phyloP scores from a whole-genome alignment of 106 monocot genomes.

The Dendrobium catenatum region DNA sequence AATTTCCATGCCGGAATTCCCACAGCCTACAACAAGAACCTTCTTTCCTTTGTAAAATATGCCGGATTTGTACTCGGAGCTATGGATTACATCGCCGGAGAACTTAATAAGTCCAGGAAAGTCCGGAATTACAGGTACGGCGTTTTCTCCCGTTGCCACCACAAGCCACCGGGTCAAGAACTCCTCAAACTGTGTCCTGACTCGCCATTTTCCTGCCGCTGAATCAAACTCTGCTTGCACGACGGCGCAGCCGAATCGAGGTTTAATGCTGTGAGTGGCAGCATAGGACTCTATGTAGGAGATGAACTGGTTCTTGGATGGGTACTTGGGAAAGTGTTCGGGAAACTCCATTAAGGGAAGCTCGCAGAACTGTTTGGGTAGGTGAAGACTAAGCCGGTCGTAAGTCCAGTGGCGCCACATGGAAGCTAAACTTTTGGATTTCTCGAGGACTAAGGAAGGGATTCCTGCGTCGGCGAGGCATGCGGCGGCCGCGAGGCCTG shows the following conservation, averaged over 20 bases:
- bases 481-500: constrained; percentile 86
- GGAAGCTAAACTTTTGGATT: constrained; percentile 59
- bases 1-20: constrained; percentile 96
- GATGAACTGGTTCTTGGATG: constrained; percentile 80
- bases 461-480: constrained; percentile 51
- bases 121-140: constrained; percentile 58
- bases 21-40: constrained; percentile 82
- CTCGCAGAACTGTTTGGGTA: constrained; percentile 85
- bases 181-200: constrained; percentile 25
- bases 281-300: constrained; percentile 72
- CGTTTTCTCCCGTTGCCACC: constrained; percentile 92
- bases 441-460: constrained; percentile 68
- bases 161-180: constrained; percentile 61
- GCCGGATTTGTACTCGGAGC: constrained; percentile 59
- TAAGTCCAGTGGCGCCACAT: constrained; percentile 79
- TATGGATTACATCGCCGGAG: constrained; percentile 50
- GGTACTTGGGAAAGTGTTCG: constrained; percentile 69
- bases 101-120: constrained; percentile 40
- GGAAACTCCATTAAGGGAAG: constrained; percentile 71
- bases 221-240: constrained; percentile 40
- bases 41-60: constrained; percentile 43
- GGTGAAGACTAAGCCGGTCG: constrained; percentile 79
- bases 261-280: constrained; percentile 29
- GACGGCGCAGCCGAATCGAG: constrained; percentile 47
- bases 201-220: constrained; percentile 32